Evolutionary conservation across 768 basidiomycete genomes (phyloP).

Genomic region (Hericium erinaceus): DNA sequence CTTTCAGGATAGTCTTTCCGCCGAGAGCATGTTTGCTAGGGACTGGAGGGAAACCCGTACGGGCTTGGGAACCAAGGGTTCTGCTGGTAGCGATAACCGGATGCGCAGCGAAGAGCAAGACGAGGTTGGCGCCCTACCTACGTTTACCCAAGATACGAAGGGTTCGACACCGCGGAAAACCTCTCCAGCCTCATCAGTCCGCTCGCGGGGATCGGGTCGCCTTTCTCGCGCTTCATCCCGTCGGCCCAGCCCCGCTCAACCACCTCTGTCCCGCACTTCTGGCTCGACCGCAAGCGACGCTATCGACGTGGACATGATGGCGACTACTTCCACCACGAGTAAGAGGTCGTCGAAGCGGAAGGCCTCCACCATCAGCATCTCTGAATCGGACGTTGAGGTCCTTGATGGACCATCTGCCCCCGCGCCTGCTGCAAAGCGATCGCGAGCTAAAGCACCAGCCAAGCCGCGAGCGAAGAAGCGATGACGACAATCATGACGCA

Average conservation of each 20-base stretch:
- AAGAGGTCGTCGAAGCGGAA: constrained; percentile 40
- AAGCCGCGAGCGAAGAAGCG: constrained; percentile 19
- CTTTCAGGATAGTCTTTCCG: constrained; percentile 56
- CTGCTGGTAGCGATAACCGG: constrained; percentile 5
- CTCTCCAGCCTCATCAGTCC: constrained; percentile 44
- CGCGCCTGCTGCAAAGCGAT: constrained; percentile 15
- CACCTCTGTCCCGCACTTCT: constrained; percentile 22
- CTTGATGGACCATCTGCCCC: constrained; percentile 16
- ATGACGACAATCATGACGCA: not conserved
- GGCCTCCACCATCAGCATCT: constrained; percentile 22
- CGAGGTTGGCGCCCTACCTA: constrained; percentile 20
- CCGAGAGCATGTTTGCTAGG: constrained; percentile 57
- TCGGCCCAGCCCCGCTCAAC: constrained; percentile 42
- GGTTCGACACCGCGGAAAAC: constrained; percentile 30
- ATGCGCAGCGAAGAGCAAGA: constrained; percentile 22
- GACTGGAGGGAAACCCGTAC: constrained; percentile 73
- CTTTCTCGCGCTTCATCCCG: constrained; percentile 20
- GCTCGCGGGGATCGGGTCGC: constrained; percentile 25
- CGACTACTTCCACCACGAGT: constrained; percentile 12
- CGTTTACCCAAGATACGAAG: constrained; percentile 12
- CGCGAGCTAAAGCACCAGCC: constrained; percentile 13
- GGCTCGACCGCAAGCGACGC: constrained; percentile 21
- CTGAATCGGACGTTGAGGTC: constrained; percentile 21
- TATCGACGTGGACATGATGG: constrained; percentile 32
- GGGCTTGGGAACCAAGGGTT: constrained; percentile 28